Percentiles rank a stretch among this genome's conserved stretches.
These are phyloP conservation scores for Volvox africanus DNA, from an alignment of 139 green algal species.

Conservation along the genomic window DNA sequence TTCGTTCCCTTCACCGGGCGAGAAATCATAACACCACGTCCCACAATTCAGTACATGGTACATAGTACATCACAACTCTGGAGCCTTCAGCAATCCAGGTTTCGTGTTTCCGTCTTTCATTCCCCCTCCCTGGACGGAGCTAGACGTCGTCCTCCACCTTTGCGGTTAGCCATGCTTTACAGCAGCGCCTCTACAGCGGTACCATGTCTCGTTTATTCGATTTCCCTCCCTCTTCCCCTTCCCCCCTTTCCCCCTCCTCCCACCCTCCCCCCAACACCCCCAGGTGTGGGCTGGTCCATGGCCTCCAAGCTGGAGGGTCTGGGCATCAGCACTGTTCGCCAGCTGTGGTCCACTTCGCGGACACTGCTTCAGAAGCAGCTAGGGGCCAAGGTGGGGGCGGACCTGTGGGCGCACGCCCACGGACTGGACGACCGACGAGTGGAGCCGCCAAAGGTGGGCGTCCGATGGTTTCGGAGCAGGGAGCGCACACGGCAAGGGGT, in stretches of 20 bases:
- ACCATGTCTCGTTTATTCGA: too few relatives aligned
- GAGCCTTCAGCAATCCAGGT: not conserved
- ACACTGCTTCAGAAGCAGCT: conserved; percentile 74
- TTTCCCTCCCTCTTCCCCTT: too few relatives aligned
- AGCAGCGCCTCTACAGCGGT: too few relatives aligned
- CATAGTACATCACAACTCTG: too few relatives aligned
- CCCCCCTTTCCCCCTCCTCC: not conserved
- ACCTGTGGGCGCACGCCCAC: conserved; percentile 67
- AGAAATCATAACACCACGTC: too few relatives aligned
- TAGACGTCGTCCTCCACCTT: too few relatives aligned
- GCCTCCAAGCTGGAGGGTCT: conserved; percentile 72
- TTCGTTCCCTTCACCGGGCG: too few relatives aligned
- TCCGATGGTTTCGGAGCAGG: not conserved
- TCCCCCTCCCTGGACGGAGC: too few relatives aligned
- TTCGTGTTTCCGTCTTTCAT: not conserved
- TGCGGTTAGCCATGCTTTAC: too few relatives aligned
- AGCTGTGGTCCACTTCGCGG: conserved; percentile 61
- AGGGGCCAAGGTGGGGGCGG: conserved; percentile 81
- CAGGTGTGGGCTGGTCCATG: conserved; percentile 83
- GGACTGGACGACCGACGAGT: conserved; percentile 61
- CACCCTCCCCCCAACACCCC: not conserved
- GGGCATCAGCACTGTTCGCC: conserved; percentile 71
- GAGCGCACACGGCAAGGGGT: too few relatives aligned
- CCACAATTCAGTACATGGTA: too few relatives aligned
- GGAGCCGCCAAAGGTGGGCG: conserved; percentile 61